Base-by-base conservation (phyloP, 495 filamentous ascomycete genomes). In the Trichoderma asperelloides region DNA sequence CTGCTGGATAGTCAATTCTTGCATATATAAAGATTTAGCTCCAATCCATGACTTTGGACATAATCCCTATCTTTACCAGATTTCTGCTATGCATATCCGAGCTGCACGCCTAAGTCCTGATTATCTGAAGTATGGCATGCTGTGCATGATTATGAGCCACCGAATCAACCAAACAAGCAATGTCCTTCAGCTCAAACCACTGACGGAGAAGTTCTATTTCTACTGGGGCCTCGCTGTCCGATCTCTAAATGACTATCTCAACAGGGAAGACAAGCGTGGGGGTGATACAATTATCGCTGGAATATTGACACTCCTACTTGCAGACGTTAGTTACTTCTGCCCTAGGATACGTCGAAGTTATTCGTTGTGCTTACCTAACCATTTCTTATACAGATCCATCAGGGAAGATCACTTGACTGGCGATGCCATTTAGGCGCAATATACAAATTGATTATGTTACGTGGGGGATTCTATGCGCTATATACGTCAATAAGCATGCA, bases 101-200 rank as follows among this genome's bases (percentile, higher is more conserved):
- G 40, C 64, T 25, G 69, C 66, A 8, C 27, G 63, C 18, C 16
- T 25, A 2, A 8, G 27, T 5, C 75, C 75, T 2, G 71, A 72
- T 62, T 71, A 76, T 67, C 60, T 77, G 15, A 68, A 68, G 18
- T 68, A 72, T 25, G 67, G 68, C 0, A 70, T 76, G 70, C 45
- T 76, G n/a, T 77, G 76, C 63, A 72, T 79, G 71, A 71, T 71
- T 5, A 51, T 78, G 16, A 73, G 70, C 63, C 77, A 79, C 63
- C 69, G 72, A 43, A 73, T 78, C 18, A 78, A 76, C 64, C 72
- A 68, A n/a, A 68, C 39, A 5, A 67, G 71, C 30, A 51, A 55
- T 16, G 49, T 33, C 13, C 16, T 66, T 2, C 45, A 66, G 18
- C 64, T 51, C 21, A 71, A 68, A 37, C 33, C 62, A 18, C 51